Conservation (phyloP, 352 stramenopile species). For the Globisporangium barbulae region DNA sequence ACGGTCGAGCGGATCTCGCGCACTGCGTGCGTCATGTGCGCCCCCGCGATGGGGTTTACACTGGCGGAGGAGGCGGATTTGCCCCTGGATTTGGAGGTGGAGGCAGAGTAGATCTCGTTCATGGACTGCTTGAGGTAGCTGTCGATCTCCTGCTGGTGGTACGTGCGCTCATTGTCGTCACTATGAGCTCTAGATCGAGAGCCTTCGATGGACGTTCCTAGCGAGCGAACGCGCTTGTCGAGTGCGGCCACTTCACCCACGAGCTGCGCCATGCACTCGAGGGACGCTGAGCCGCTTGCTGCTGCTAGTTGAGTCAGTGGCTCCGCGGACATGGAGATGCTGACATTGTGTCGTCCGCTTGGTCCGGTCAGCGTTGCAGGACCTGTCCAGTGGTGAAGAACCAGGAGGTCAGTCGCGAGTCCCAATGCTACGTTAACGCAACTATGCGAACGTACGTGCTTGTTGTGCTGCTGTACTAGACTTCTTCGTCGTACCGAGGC, state of each 20-base stretch:
- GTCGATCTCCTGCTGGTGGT: constrained; percentile 42
- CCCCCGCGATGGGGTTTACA: constrained; percentile 33
- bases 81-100: constrained; percentile 4
- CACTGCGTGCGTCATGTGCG: constrained; percentile 54
- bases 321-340: not conserved
- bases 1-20: constrained; percentile 64
- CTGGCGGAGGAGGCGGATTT: not conserved
- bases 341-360: not conserved
- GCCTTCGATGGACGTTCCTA: constrained; percentile 4
- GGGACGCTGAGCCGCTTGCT: not conserved
- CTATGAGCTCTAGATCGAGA: not conserved
- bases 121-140: constrained; percentile 47
- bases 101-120: constrained; percentile 33
- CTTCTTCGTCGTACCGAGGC: not conserved
- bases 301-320: not conserved
- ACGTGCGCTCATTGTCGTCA: constrained; percentile 11
- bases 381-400: not conserved
- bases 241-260: constrained; percentile 23
- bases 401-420: too few species aligned
- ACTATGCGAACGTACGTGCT: not conserved
- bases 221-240: constrained; percentile 21
- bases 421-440: not conserved
- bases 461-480: not conserved
- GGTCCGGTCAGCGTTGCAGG: not conserved
- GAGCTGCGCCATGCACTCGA: constrained; percentile 23